phyloP scores from a whole-genome alignment of 1,284 basidiomycete species.

The Cystobasidium pallidum region DNA sequence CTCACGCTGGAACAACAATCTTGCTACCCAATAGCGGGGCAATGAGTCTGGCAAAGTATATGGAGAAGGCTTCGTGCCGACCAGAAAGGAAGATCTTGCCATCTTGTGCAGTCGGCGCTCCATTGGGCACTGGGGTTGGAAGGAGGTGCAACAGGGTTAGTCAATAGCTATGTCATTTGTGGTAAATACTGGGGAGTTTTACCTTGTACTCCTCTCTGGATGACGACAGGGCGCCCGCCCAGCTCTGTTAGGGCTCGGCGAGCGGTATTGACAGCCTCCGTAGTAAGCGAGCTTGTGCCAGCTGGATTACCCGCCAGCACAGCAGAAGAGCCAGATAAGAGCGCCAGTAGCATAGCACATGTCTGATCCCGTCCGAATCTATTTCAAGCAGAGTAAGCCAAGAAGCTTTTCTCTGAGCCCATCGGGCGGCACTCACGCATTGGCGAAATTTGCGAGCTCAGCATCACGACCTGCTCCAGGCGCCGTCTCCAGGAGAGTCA shows the following conservation, averaged over 20 bases:
- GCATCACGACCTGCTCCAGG: conserved; percentile 48
- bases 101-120: conserved; percentile 55
- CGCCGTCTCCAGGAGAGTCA: conserved; percentile 58
- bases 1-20: conserved; percentile 68
- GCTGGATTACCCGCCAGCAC: conserved; percentile 21
- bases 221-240: conserved; percentile 76
- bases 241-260: conserved; percentile 71
- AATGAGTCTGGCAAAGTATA: conserved; percentile 83
- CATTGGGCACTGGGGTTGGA: conserved; percentile 7
- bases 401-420: not conserved
- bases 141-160: not conserved
- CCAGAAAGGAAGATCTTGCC: conserved; percentile 81
- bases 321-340: conserved; percentile 59
- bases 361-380: conserved; percentile 87
- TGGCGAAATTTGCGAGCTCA: conserved; percentile 52
- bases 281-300: conserved; percentile 49
- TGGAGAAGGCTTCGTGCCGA: conserved; percentile 82
- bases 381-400: not conserved
- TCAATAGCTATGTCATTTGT: not conserved
- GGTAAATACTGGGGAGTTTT: not conserved
- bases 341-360: conserved; percentile 84
- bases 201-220: conserved; percentile 64
- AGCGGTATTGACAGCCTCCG: conserved; percentile 58
- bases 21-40: conserved; percentile 85
- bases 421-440: conserved; percentile 49